phyloP scores from a whole-genome alignment of 164 flowering plant species.

The Liriodendron chinense region DNA sequence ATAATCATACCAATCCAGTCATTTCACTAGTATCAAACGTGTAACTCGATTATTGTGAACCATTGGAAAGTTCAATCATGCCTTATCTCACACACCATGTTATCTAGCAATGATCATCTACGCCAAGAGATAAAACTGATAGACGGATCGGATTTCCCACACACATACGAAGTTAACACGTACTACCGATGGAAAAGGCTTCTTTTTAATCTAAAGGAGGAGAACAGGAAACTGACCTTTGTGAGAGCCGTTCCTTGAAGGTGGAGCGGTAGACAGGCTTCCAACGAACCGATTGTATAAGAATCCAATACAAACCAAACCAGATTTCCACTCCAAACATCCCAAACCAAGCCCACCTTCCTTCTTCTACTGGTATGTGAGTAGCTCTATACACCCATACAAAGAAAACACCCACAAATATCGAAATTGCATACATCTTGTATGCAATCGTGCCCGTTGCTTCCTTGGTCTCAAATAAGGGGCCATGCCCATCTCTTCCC shows the following conservation, averaged over 20 bases:
- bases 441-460: constrained; percentile 17
- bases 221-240: constrained; percentile 25
- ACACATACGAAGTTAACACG: too few relatives aligned
- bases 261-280: constrained; percentile 27
- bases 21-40: too few relatives aligned
- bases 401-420: constrained; percentile 22
- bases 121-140: too few relatives aligned
- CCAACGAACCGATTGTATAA: constrained; percentile 29
- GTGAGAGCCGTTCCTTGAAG: constrained; percentile 36
- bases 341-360: constrained; percentile 32
- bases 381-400: constrained; percentile 29
- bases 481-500: constrained; percentile 12
- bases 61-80: too few relatives aligned
- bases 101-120: too few relatives aligned
- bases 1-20: too few relatives aligned
- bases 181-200: not conserved
- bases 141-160: too few relatives aligned
- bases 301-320: constrained; percentile 39
- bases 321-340: constrained; percentile 37
- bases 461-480: constrained; percentile 30
- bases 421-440: constrained; percentile 18
- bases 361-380: constrained; percentile 15
- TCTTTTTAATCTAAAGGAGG: not conserved
- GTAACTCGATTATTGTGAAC: too few relatives aligned
- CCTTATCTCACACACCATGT: too few relatives aligned